Evolutionary conservation across 73 alveolate species (phyloP).

Genomic region (Diophrys appendiculata): DNA sequence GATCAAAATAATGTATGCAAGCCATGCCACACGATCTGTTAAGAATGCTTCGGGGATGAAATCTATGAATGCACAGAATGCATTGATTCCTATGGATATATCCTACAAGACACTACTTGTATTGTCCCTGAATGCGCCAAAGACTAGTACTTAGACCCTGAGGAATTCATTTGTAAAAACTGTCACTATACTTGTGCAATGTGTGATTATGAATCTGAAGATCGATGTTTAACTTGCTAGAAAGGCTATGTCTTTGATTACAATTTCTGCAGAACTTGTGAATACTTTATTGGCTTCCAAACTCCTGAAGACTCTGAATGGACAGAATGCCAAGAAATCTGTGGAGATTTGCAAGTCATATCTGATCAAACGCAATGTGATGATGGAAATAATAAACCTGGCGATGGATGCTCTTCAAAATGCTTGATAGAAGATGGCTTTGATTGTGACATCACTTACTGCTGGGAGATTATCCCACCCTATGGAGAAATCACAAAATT

Average conservation of each 20-base stretch:
- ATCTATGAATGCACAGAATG: too few relatives aligned
- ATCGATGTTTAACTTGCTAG: not conserved
- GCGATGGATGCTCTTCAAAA: slow-evolving; percentile 1
- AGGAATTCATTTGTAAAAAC: not conserved
- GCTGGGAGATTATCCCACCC: not conserved
- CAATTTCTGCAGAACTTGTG: not conserved
- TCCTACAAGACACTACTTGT: too few relatives aligned
- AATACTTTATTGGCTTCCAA: not conserved
- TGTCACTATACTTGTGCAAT: not conserved
- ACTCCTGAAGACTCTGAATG: not conserved
- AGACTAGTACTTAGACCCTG: not conserved
- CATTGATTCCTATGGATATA: too few relatives aligned
- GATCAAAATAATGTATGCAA: too few relatives aligned
- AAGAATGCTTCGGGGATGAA: too few relatives aligned
- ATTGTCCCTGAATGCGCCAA: not conserved
- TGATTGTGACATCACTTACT: not conserved
- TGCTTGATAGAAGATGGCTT: not conserved
- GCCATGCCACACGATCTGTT: too few relatives aligned
- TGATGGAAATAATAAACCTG: slow-evolving; percentile 6
- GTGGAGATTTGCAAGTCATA: not conserved
- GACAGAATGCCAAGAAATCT: not conserved
- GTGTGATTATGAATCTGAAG: not conserved
- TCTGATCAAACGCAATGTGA: not conserved
- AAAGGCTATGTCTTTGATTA: not conserved
- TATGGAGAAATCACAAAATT: not conserved